These are phyloP conservation scores for Aspergillus biplanus DNA, from an alignment of 495 filamentous ascomycete species.

Conservation along the genomic window DNA sequence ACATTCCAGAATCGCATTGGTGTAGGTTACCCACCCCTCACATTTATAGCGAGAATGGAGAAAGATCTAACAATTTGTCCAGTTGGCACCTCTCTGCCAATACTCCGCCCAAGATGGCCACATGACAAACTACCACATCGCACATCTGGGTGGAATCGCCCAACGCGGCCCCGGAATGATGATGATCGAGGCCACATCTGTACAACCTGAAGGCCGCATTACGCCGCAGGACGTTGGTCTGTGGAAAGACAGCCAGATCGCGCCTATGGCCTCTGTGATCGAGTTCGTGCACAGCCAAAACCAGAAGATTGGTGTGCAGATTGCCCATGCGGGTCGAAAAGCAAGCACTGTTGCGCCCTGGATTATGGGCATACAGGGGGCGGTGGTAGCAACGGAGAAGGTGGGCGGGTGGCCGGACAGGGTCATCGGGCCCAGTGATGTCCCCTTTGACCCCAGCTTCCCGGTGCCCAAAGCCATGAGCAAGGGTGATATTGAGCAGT, in stretches of 20 bases:
- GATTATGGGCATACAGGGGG: conserved; percentile 56
- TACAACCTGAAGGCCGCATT: conserved; percentile 73
- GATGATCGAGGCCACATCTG: conserved; percentile 75
- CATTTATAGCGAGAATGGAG: no score
- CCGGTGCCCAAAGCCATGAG: conserved; percentile 59
- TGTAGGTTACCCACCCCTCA: no score
- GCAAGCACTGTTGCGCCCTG: conserved; percentile 71
- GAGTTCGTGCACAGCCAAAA: conserved; percentile 75
- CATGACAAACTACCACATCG: conserved; percentile 65
- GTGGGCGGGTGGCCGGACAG: conserved; percentile 44
- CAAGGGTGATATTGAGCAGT: conserved; percentile 56
- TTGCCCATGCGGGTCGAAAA: conserved; percentile 79
- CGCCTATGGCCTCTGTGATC: conserved; percentile 58
- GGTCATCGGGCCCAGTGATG: conserved; percentile 57
- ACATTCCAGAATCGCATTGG: no score
- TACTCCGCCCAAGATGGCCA: conserved; percentile 70
- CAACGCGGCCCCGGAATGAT: conserved; percentile 67
- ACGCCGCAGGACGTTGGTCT: conserved; percentile 72
- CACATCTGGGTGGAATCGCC: conserved; percentile 61
- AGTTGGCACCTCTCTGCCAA: conserved; percentile 55
- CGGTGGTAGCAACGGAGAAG: conserved; percentile 30
- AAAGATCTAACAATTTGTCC: no score
- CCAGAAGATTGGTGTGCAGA: conserved; percentile 74
- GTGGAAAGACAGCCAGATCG: conserved; percentile 76
- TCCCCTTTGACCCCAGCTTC: conserved; percentile 56